A percentile compares a stretch with the other conserved stretches of the same genome.
Evolutionary conservation across 441 rosid genomes (phyloP).

Genomic region (Adansonia gregorii): DNA sequence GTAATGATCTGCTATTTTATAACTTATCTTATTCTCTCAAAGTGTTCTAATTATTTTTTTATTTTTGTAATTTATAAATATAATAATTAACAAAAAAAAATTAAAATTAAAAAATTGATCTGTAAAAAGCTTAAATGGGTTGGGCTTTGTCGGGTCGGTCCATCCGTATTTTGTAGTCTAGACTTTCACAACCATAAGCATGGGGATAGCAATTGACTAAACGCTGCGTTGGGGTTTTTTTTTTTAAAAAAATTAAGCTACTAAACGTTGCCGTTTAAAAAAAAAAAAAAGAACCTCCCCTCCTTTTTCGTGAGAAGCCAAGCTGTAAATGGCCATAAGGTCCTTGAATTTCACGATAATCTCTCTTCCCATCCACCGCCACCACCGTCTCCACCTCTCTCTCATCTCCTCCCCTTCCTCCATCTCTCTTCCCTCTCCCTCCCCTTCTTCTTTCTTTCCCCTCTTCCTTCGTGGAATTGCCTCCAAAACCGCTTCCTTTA

Average conservation of each 20-base stretch:
- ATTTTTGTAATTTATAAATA: too few relatives aligned
- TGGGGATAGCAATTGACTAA: neutral
- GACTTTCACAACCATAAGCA: neutral
- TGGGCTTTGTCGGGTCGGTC: neutral
- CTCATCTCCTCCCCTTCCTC: slow-evolving; percentile 13
- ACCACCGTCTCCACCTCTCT: neutral
- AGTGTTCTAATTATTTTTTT: too few relatives aligned
- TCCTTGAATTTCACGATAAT: slow-evolving; percentile 46
- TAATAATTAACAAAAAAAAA: too few relatives aligned
- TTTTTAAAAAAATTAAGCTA: neutral
- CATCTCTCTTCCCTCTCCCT: neutral
- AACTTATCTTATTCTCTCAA: too few relatives aligned
- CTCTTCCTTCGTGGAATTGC: slow-evolving; percentile 41
- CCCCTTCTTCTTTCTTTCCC: neutral
- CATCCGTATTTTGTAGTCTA: neutral
- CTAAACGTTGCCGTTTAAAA: neutral
- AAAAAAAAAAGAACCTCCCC: neutral
- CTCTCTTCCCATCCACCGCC: slow-evolving; percentile 32
- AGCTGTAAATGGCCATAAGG: slow-evolving; percentile 70
- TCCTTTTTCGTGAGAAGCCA: neutral
- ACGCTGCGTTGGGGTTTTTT: neutral
- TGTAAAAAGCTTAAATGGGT: neutral
- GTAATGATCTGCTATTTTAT: too few relatives aligned
- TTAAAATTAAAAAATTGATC: too few relatives aligned
- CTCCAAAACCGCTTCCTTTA: slow-evolving; percentile 41